Percentiles rank a stretch among this genome's conserved stretches.
These are phyloP conservation scores for Dioszegia hungarica DNA, from an alignment of 768 basidiomycete species.

Conservation along the genomic window DNA sequence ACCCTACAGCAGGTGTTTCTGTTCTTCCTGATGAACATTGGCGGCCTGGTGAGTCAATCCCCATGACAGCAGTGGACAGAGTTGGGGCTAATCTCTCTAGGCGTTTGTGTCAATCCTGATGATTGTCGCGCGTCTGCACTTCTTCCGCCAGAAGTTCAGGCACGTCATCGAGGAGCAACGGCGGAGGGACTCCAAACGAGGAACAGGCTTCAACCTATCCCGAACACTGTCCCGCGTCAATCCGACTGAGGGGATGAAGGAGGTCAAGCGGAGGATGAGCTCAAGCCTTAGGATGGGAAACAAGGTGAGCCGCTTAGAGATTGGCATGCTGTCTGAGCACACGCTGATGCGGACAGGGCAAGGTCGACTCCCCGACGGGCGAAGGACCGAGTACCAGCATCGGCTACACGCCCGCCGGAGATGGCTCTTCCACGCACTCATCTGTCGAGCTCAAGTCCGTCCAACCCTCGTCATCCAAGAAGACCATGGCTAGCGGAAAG, in stretches of 20 bases:
- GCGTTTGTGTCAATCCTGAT: slow-evolving; percentile 43
- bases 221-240: slow-evolving; percentile 27
- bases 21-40: slow-evolving; percentile 58
- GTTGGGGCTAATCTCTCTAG: neutral
- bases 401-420: too few species aligned
- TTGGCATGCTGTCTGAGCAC: too few species aligned
- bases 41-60: slow-evolving; percentile 23
- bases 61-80: neutral
- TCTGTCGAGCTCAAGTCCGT: slow-evolving; percentile 20
- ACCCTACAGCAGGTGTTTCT: slow-evolving; percentile 47
- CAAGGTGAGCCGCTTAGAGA: neutral
- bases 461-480: neutral
- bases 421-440: neutral
- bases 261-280: neutral
- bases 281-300: neutral
- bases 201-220: slow-evolving; percentile 15
- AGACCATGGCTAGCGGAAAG: slow-evolving; percentile 27
- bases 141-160: slow-evolving; percentile 40
- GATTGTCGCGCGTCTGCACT: slow-evolving; percentile 42
- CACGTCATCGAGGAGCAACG: slow-evolving; percentile 35
- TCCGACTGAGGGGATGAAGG: neutral
- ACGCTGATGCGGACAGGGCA: too few species aligned
- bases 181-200: slow-evolving; percentile 5
- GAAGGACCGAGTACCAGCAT: too few species aligned
- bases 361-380: too few species aligned